Evolutionary conservation across 2,329 filamentous ascomycete species (phyloP).

Genomic region (Apiospora arundinis): DNA sequence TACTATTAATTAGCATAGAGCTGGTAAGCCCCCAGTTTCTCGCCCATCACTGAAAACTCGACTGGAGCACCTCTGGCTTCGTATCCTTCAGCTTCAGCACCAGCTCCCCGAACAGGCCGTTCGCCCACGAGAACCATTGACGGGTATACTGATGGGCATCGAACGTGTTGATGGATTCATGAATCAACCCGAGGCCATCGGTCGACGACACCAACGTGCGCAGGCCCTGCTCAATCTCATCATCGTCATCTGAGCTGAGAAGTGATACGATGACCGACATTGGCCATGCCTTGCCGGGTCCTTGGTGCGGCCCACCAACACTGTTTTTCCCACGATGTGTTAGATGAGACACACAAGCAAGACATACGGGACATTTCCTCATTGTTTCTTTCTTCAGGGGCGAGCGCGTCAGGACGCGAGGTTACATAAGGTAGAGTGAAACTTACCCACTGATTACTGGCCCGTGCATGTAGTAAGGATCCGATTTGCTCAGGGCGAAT

Average conservation of each 20-base stretch:
- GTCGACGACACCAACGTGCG: constrained; percentile 70
- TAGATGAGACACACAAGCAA: not conserved
- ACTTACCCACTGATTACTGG: constrained; percentile 61
- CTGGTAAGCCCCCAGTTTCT: too few relatives aligned
- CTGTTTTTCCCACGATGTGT: constrained; percentile 10
- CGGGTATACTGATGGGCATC: constrained; percentile 52
- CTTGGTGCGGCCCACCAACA: constrained; percentile 68
- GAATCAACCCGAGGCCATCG: constrained; percentile 76
- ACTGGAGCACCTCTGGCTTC: constrained; percentile 61
- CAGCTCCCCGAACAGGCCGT: constrained; percentile 85
- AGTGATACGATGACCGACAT: constrained; percentile 62
- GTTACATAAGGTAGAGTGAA: not conserved
- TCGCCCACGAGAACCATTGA: constrained; percentile 82
- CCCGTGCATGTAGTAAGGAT: constrained; percentile 79
- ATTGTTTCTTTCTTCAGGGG: not conserved
- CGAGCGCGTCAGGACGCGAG: not conserved
- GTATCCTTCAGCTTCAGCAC: constrained; percentile 76
- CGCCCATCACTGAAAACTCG: constrained; percentile 42
- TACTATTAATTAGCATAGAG: too few relatives aligned
- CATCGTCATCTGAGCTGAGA: constrained; percentile 70
- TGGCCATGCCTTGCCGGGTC: constrained; percentile 62
- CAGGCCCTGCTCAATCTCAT: constrained; percentile 74
- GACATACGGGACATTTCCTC: not conserved
- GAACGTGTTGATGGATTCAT: constrained; percentile 79
- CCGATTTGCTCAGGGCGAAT: constrained; percentile 77